Base-by-base conservation (phyloP, 1,284 basidiomycete species). In the Apiotrichum gamsii region DNA sequence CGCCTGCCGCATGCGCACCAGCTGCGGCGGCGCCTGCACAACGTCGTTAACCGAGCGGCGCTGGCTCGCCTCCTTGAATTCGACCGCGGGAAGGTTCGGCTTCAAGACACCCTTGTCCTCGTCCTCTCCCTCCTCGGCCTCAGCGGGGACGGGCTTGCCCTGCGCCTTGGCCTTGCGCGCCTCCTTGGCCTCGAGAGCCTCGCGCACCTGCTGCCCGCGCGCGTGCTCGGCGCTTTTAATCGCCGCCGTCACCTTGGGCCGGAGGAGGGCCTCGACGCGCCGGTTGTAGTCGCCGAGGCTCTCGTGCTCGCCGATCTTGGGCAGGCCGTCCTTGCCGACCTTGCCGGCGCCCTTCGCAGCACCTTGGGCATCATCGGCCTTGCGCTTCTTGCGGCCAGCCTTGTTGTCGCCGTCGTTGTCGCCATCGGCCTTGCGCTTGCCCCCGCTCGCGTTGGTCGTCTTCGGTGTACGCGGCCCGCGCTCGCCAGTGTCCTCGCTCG, bases 211-310 rank as follows among this genome's bases (percentile, higher is more conserved):
- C 14, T 54, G 53, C 16, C 61, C 61, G 37, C 50, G 49, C 33
- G 54, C 47, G 20, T 54, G 47, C 32, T 58, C 62, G 0, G 69
- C 71, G 18, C 54, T 50, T 50, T 70, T 69, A 49, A 73, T 72
- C 13, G 71, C 69, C 37, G 59, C 47, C 18, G 49, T 57, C 15
- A 73, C 69, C 8, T 61, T 63, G 4, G 61, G 61, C 13, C 71
- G 56, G 23, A 73, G 42, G 3, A 63, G 39, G 3, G 59, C 43
- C 50, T 73, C 71, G 8, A 73, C 49, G 23, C 71, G 61, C 9
- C 69, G 61, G 53, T 73, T 73, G 45, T 65, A 73, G 32, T 69
- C 69, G 15, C 62, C 67, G 28, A 73, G 45, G 3, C 57, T 51
- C 53, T 56, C 54, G 51, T 56, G 31, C 19, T 43, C 51, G 13